Evolutionary conservation across 2,329 filamentous ascomycete species (phyloP).

Genomic region (Colletotrichum caudatum): DNA sequence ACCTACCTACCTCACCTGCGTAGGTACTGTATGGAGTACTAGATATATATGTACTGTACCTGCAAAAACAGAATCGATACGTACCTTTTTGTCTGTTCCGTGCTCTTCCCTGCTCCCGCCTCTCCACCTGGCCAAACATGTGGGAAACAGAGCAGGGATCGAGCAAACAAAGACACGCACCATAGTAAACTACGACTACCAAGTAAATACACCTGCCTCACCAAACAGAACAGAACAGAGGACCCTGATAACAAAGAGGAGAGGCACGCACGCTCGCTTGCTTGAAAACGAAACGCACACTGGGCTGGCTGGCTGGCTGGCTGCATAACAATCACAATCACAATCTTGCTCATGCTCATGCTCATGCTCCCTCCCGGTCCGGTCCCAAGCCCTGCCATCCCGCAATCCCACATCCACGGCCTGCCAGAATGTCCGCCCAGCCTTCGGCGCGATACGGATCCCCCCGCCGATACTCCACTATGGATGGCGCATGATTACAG

Average conservation of each 20-base stretch:
- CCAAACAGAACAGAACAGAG: neutral
- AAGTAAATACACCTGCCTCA: neutral
- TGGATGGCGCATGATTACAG: neutral
- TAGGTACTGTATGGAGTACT: too few relatives aligned
- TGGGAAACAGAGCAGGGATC: conserved; percentile 19
- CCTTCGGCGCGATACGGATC: conserved; percentile 16
- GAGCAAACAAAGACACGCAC: neutral
- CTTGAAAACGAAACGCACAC: neutral
- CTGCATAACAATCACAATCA: neutral
- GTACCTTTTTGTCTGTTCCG: conserved; percentile 11
- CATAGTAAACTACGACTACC: too few relatives aligned
- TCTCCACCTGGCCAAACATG: conserved; percentile 24
- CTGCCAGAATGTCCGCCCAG: conserved; percentile 20
- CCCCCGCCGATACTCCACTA: conserved; percentile 28
- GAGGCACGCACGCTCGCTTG: neutral
- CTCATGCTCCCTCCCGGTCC: too few relatives aligned
- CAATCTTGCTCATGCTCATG: neutral
- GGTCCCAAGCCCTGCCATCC: conserved; percentile 10
- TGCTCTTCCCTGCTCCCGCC: conserved; percentile 2
- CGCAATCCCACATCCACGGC: conserved; percentile 19
- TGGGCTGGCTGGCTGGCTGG: too few relatives aligned
- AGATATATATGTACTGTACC: too few relatives aligned
- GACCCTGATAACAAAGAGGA: neutral
- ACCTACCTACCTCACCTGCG: too few relatives aligned
- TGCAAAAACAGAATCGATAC: neutral